phyloP scores from a whole-genome alignment of 768 basidiomycete genomes.

The Agaricus subrufescens region DNA sequence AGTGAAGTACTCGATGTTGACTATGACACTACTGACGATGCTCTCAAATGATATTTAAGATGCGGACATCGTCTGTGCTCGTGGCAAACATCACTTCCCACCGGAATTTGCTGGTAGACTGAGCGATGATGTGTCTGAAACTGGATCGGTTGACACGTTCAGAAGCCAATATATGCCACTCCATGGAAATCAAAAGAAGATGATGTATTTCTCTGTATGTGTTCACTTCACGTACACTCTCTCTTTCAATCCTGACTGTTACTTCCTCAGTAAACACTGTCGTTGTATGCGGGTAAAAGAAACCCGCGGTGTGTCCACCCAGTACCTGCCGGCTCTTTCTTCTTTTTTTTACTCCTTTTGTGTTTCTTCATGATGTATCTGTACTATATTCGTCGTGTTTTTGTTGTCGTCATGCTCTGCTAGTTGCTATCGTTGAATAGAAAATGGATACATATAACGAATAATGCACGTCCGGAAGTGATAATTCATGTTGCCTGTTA shows the following conservation, averaged over 20 bases:
- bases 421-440: too few species aligned
- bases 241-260: background rate
- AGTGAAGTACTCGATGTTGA: slow-evolving; percentile 15
- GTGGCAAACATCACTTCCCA: slow-evolving; percentile 28
- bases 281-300: background rate
- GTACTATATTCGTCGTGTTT: too few species aligned
- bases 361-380: too few species aligned
- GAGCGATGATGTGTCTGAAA: slow-evolving; percentile 33
- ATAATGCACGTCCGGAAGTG: too few species aligned
- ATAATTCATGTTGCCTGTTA: too few species aligned
- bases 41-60: slow-evolving; percentile 34
- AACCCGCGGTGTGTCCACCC: background rate
- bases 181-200: slow-evolving; percentile 24
- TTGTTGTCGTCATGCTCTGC: too few species aligned
- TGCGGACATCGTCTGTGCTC: slow-evolving; percentile 61
- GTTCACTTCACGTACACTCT: background rate
- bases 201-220: slow-evolving; percentile 40
- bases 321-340: background rate
- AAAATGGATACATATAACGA: too few species aligned
- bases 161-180: slow-evolving; percentile 44
- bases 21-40: background rate
- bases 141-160: slow-evolving; percentile 39
- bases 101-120: slow-evolving; percentile 42
- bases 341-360: too few species aligned
- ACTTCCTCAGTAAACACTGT: background rate